Conservation (phyloP, 2,329 filamentous ascomycete genomes). For the Aureobasidium zeae region DNA sequence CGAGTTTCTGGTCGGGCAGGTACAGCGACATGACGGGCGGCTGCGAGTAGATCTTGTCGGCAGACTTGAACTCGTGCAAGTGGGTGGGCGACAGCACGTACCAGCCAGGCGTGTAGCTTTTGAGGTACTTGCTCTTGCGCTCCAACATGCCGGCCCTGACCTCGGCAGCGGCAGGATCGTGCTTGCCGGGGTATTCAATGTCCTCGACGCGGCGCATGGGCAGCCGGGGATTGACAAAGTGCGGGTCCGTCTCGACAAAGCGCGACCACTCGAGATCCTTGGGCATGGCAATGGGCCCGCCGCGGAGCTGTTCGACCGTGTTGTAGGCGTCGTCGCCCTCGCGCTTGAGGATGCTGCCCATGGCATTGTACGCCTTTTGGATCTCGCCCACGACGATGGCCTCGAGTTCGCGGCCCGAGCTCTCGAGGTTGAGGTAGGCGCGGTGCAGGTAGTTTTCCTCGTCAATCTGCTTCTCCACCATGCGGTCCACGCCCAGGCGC, state of each 20-base stretch:
- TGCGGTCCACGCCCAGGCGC: conserved; percentile 74
- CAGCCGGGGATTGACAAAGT: conserved; percentile 77
- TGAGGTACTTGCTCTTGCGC: conserved; percentile 97
- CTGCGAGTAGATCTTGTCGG: conserved; percentile 72
- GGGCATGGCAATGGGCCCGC: conserved; percentile 82
- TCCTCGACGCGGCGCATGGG: conserved; percentile 69
- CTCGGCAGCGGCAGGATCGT: conserved; percentile 74
- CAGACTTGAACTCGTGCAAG: conserved; percentile 98
- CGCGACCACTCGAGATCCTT: conserved; percentile 85
- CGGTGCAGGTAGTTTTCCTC: conserved; percentile 91
- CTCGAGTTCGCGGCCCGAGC: conserved; percentile 87
- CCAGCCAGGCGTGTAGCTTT: conserved; percentile 95
- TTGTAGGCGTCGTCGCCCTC: conserved; percentile 76
- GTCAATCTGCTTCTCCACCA: conserved; percentile 85
- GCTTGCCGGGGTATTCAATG: conserved; percentile 84
- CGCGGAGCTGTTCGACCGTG: conserved; percentile 70
- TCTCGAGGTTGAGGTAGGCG: conserved; percentile 92
- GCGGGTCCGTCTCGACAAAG: conserved; percentile 71
- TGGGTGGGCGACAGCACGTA: conserved; percentile 95
- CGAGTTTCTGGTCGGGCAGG: conserved; percentile 87
- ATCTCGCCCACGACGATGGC: conserved; percentile 95
- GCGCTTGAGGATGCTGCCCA: conserved; percentile 81
- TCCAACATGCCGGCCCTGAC: conserved; percentile 86
- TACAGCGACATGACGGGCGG: conserved; percentile 94
- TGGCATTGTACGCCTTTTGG: conserved; percentile 93